Evolutionary conservation across 495 filamentous ascomycete species (phyloP).

Genomic region (Aspergillus avenaceus): DNA sequence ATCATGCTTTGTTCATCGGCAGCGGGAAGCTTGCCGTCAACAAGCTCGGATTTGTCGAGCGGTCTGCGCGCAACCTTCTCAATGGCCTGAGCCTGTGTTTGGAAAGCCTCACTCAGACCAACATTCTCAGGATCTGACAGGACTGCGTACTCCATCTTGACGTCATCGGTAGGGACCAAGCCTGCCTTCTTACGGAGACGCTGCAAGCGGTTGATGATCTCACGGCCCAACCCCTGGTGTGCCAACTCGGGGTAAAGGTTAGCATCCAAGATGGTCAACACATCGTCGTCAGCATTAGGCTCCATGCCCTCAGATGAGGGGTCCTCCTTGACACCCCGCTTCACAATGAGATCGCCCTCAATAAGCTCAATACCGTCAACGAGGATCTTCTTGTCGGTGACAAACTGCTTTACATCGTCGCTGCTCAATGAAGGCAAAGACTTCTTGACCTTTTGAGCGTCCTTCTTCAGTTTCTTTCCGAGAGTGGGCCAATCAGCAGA

Average conservation of each 20-base stretch:
- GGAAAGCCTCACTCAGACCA: constrained; percentile 71
- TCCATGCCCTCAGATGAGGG: constrained; percentile 66
- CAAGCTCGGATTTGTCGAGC: constrained; percentile 65
- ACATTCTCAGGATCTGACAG: constrained; percentile 72
- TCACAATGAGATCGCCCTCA: constrained; percentile 79
- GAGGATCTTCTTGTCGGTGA: constrained; percentile 62
- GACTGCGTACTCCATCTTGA: constrained; percentile 79
- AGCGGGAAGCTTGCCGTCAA: constrained; percentile 58
- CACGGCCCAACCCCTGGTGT: constrained; percentile 71
- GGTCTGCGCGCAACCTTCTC: constrained; percentile 78
- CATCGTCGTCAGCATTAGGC: constrained; percentile 78
- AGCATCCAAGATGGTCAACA: constrained; percentile 76
- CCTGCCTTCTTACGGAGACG: constrained; percentile 78
- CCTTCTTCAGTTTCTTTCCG: constrained; percentile 96
- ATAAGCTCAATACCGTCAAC: constrained; percentile 81
- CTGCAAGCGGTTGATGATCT: constrained; percentile 82
- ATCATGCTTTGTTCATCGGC: constrained; percentile 61
- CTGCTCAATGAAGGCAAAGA: constrained; percentile 76
- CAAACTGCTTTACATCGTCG: constrained; percentile 71
- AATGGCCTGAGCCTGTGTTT: constrained; percentile 60
- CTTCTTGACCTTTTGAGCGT: constrained; percentile 83
- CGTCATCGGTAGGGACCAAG: constrained; percentile 74
- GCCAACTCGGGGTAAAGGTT: constrained; percentile 68
- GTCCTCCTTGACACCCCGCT: constrained; percentile 69
- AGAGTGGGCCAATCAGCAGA: constrained; percentile 88